Conservation (phyloP, 441 rosid genomes). For the Pelargonium fulgidum region DNA sequence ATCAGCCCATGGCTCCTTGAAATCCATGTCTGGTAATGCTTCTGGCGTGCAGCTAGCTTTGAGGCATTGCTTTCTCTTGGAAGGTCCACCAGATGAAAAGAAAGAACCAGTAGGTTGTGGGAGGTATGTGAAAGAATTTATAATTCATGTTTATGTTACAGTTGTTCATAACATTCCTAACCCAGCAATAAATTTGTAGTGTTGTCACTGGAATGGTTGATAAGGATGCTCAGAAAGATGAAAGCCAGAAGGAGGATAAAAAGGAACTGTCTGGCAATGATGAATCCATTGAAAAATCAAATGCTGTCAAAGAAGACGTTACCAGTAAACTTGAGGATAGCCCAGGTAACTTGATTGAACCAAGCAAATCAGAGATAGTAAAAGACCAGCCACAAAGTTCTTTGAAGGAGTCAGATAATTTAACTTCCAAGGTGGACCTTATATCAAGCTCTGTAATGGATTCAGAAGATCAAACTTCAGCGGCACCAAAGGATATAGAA, state of each 20-base stretch:
- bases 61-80: slow-evolving; percentile 82
- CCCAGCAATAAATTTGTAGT: slow-evolving; percentile 41
- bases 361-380: slow-evolving; percentile 25
- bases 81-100: slow-evolving; percentile 70
- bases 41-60: slow-evolving; percentile 65
- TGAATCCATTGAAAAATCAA: slow-evolving; percentile 25
- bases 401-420: slow-evolving; percentile 27
- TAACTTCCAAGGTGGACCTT: slow-evolving; percentile 22
- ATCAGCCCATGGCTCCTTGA: slow-evolving; percentile 58
- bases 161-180: slow-evolving; percentile 32
- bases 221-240: slow-evolving; percentile 37
- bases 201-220: slow-evolving; percentile 36
- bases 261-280: slow-evolving; percentile 22
- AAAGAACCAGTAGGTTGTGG: slow-evolving; percentile 42
- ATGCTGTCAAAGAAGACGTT: slow-evolving; percentile 21
- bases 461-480: slow-evolving; percentile 31
- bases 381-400: slow-evolving; percentile 29
- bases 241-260: slow-evolving; percentile 26
- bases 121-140: slow-evolving; percentile 39
- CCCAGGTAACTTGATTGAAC: slow-evolving; percentile 33
- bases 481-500: slow-evolving; percentile 31
- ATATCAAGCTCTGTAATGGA: slow-evolving; percentile 28
- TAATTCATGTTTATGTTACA: slow-evolving; percentile 15
- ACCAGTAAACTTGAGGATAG: slow-evolving; percentile 28
- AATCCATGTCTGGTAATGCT: slow-evolving; percentile 49